Percentiles rank a stretch among this genome's conserved stretches.
phyloP scores from a whole-genome alignment of 179 eudicot species.

The Monotropa hypopitys region DNA sequence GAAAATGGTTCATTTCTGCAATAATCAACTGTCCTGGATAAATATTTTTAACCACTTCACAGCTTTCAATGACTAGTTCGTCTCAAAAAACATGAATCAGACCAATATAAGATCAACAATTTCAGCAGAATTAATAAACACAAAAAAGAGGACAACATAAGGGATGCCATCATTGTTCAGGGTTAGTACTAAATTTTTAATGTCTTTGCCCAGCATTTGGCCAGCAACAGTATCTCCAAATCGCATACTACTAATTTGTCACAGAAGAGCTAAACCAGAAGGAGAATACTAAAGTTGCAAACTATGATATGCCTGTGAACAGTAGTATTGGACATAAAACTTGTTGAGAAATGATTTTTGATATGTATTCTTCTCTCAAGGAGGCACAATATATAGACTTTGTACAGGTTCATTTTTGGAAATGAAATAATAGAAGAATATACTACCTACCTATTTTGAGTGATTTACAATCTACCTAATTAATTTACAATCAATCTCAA shows the following conservation, averaged over 20 bases:
- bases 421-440: no score
- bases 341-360: no score
- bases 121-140: slow-evolving; percentile 1
- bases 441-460: no score
- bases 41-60: not conserved
- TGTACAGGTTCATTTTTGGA: no score
- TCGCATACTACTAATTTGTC: not conserved
- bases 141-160: not conserved
- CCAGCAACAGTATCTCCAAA: not conserved
- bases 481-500: no score
- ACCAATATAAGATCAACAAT: not conserved
- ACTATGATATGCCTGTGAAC: not conserved
- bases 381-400: no score
- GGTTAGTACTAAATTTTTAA: not conserved
- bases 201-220: not conserved
- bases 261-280: not conserved
- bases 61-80: not conserved
- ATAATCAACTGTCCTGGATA: not conserved
- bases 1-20: not conserved
- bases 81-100: not conserved
- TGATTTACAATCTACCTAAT: no score
- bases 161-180: not conserved
- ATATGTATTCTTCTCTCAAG: no score
- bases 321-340: not conserved
- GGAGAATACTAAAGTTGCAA: not conserved